phyloP scores from a whole-genome alignment of 208 protist genomes.

The Acanthamoeba healyi region DNA sequence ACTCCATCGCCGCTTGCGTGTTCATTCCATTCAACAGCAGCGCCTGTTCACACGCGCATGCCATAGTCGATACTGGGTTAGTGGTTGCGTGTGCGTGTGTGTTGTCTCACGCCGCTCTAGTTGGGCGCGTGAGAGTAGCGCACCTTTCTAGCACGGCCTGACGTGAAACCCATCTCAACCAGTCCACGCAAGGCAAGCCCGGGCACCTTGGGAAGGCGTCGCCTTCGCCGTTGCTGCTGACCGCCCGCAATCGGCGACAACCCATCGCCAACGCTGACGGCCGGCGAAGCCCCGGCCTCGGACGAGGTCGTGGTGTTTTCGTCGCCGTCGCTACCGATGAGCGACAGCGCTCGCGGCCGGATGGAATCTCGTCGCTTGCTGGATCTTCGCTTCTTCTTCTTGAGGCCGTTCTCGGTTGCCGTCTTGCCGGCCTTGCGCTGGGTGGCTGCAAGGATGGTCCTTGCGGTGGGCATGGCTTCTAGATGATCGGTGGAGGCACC shows the following conservation, averaged over 20 bases:
- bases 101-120: too few relatives aligned
- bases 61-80: too few relatives aligned
- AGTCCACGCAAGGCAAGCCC: conserved; percentile 9
- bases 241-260: not conserved
- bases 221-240: not conserved
- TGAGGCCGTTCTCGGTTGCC: not conserved
- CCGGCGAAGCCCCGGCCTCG: not conserved
- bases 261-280: not conserved
- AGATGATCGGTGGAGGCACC: not conserved
- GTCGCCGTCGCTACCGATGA: not conserved
- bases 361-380: not conserved
- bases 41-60: not conserved
- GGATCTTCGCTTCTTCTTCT: not conserved
- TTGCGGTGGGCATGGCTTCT: not conserved
- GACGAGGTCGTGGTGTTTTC: not conserved
- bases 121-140: too few relatives aligned
- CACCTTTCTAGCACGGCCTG: conserved; percentile 4
- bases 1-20: conserved; percentile 59
- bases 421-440: not conserved
- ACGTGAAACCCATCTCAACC: conserved; percentile 45
- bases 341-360: not conserved
- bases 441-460: conserved; percentile 18
- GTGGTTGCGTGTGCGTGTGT: too few relatives aligned
- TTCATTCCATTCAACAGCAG: conserved; percentile 59
- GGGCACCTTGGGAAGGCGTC: not conserved